Evolutionary conservation across 1,284 basidiomycete genomes (phyloP).

Genomic region (Takashimella tepidaria): DNA sequence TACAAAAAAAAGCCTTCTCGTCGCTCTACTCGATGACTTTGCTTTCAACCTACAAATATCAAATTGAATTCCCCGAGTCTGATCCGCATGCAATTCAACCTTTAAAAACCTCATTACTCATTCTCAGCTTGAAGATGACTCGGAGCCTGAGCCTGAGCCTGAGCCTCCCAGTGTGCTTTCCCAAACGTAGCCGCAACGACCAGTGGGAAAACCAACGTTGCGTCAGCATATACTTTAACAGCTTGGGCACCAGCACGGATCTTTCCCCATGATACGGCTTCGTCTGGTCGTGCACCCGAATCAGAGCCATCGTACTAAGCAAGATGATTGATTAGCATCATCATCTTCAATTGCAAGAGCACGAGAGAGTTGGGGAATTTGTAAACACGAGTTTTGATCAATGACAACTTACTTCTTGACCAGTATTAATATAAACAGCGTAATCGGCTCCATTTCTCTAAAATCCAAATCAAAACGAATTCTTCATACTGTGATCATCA

Average conservation of each 20-base stretch:
- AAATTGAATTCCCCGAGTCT: too few relatives aligned
- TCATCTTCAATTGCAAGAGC: conserved; percentile 1
- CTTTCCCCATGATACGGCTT: conserved; percentile 99
- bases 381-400: background rate
- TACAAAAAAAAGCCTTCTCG: too few relatives aligned
- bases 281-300: conserved; percentile 93
- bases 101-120: background rate
- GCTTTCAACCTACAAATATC: too few relatives aligned
- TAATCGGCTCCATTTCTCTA: conserved; percentile 97
- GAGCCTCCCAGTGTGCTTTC: conserved; percentile 51
- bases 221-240: conserved; percentile 72
- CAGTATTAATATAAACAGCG: conserved; percentile 97
- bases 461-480: background rate
- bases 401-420: conserved; percentile 63
- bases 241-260: conserved; percentile 84
- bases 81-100: too few relatives aligned
- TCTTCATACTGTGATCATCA: background rate
- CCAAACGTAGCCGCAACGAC: conserved; percentile 83
- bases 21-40: too few relatives aligned
- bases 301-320: conserved; percentile 86
- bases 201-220: conserved; percentile 84
- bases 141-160: conserved; percentile 8
- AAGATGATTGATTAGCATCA: conserved; percentile 3
- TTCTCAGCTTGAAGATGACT: background rate
- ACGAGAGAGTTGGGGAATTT: background rate